Base-by-base conservation (phyloP, 2,329 filamentous ascomycete species). In the Thermothelomyces thermophilus region DNA sequence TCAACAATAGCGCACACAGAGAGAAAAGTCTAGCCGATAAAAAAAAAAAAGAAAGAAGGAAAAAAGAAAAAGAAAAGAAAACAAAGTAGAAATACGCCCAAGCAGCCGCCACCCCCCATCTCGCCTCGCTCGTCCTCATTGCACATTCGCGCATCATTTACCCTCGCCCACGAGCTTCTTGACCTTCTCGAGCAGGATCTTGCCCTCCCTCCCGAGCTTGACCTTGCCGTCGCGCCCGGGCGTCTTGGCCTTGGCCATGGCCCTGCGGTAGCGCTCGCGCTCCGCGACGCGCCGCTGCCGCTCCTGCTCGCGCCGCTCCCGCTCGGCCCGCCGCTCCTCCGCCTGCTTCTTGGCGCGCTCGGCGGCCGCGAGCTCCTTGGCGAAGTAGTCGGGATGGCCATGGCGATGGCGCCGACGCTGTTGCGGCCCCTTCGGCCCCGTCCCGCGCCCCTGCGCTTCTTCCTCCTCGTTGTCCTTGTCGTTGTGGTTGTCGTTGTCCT, bases 191-290 rank as follows among this genome's bases (percentile, higher is more conserved):
- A 95, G 70, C 60, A 95, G 61, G 33, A 91, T 75, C 30, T 76
- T 77, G 60, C 89, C 90, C 73, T 95, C 89, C 53, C 87, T 76
- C 1, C 90, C 90, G 41, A 95, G 67, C 70, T 88, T 90, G 66
- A 85, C 79, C 70, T 86, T 83, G 10, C 87, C 87, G 66, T 56
- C 62, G 69, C 24, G 82, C 82, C 65, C 85, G 1, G 76, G 75
- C 58, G 75, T 76, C 40, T 83, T 74, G 45, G 90, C 88, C 65
- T 84, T 85, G 56, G 86, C 84, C 66, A 88, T 80, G 56, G 84
- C 81, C 58, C 78, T 81, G 52, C 81, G 76, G 60, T 84, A 79
- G 53, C 74, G 74, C 58, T 82, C 74, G 11, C 84, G 80, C 59
- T 84, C 81, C 43, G 86, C 84, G 3, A 78, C 70, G 54, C 80